Evolutionary conservation across 2,329 filamentous ascomycete species (phyloP), one percentile per base, ranked within the genome.

Genomic region (Teratosphaeria viscida): DNA sequence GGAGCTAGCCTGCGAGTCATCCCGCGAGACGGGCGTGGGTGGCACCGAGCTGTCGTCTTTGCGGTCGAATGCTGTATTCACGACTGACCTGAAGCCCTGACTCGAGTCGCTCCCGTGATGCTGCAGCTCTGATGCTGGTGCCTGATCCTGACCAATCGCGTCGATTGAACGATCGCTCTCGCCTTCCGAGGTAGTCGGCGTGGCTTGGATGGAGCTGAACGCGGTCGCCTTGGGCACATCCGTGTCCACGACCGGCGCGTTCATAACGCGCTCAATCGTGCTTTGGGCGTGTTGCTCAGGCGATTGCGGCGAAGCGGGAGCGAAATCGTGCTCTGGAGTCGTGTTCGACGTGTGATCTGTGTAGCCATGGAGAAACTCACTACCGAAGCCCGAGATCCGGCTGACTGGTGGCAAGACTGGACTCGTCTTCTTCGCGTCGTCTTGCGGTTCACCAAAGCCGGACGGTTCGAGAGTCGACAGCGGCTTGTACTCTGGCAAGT

Each of bases 11-110:
- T 68, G 65, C 11, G 69, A 70, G 57, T 75, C 77, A n/a, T 71
- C 73, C 58, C 74, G 73, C 39, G 80, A 80, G 52, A 78, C 71
- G 10, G 81, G 80, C 2, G 81, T 80, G 10, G 78, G 75, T 3
- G 82, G 81, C 52, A 79, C 74, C 5, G 76, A 78, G 37, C n/a
- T 80, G 43, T 82, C 81, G 62, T 84, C 79, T 29, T 73, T 76
- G 54, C 79, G 77, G 66, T 86, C 84, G 67, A 88, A 88, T 16
- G 85, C 85, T 68, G 85, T 81, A 65, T 86, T 77, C 3, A 88
- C 85, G 14, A 83, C 81, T 14, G 66, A 68, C 27, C 74, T 74
- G 66, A 83, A 84, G n/a, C 82, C 67, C 5, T 60, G 57, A 29
- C 65, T 67, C 3, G 79, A 64, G 6, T 59, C 52, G 43, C 65